phyloP scores from a whole-genome alignment of 805 yeast genomes.

The Metschnikowia lochheadii region DNA sequence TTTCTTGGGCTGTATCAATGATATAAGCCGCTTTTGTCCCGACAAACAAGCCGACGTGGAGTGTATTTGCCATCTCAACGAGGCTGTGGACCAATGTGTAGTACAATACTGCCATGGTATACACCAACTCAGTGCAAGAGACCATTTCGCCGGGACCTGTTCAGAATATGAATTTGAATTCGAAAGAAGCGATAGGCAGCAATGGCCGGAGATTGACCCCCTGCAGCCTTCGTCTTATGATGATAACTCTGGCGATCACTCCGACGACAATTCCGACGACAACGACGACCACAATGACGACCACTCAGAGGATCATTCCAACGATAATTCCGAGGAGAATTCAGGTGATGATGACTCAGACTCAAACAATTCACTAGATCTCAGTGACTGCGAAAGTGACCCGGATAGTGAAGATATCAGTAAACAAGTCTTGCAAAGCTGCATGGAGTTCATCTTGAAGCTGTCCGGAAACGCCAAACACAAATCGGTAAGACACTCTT shows the following conservation, averaged over 20 bases:
- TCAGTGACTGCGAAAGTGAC: constrained; percentile 3
- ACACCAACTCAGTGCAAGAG: constrained; percentile 40
- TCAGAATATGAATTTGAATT: constrained; percentile 27
- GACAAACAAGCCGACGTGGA: constrained; percentile 30
- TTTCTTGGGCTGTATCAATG: constrained; percentile 40
- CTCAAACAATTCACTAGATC: background rate
- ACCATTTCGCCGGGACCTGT: constrained; percentile 48
- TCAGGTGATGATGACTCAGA: constrained; percentile 3
- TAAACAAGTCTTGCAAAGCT: constrained; percentile 9
- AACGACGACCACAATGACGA: background rate
- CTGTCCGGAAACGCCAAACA: background rate
- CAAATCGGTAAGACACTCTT: background rate
- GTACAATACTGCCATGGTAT: constrained; percentile 45
- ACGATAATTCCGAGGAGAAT: background rate
- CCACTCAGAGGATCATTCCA: background rate
- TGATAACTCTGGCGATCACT: background rate
- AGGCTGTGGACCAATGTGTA: constrained; percentile 41
- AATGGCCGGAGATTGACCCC: constrained; percentile 2
- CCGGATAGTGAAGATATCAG: constrained; percentile 4
- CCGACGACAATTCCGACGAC: background rate
- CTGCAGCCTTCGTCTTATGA: background rate
- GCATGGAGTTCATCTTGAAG: constrained; percentile 11
- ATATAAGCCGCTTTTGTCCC: constrained; percentile 33
- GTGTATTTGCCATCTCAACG: constrained; percentile 38
- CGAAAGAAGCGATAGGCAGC: background rate